Percentiles rank a stretch among this genome's conserved stretches.
Evolutionary conservation across 2,329 filamentous ascomycete genomes (phyloP).

Genomic region (Ambrosiella xylebori): DNA sequence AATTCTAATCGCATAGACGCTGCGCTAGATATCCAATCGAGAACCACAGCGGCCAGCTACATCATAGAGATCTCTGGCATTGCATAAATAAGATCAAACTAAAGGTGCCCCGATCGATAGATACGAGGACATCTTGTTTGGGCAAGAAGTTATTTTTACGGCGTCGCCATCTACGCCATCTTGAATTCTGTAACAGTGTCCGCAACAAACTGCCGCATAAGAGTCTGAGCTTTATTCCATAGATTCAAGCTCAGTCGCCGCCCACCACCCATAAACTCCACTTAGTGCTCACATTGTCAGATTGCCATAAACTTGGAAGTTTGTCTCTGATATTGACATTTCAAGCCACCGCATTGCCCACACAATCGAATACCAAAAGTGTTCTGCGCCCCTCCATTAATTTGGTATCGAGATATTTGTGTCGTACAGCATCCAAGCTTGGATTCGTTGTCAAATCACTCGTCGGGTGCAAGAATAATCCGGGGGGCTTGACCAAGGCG

Average conservation of each 20-base stretch:
- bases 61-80: neutral
- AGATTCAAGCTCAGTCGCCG: neutral
- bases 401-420: too few relatives aligned
- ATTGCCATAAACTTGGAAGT: neutral
- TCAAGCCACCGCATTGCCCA: neutral
- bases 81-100: neutral
- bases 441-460: too few relatives aligned
- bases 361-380: neutral
- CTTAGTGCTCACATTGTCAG: neutral
- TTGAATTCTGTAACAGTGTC: neutral
- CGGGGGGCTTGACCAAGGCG: too few relatives aligned
- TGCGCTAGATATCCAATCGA: neutral
- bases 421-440: too few relatives aligned
- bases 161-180: neutral
- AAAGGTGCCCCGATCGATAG: neutral
- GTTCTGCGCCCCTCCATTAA: neutral
- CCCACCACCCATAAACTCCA: neutral
- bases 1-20: neutral
- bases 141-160: neutral
- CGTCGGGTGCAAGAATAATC: too few relatives aligned
- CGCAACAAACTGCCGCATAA: neutral
- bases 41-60: neutral
- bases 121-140: neutral
- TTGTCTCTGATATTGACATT: neutral
- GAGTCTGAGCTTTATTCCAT: neutral